phyloP scores from a whole-genome alignment of 805 yeast species.

The Suhomyces faveliae region DNA sequence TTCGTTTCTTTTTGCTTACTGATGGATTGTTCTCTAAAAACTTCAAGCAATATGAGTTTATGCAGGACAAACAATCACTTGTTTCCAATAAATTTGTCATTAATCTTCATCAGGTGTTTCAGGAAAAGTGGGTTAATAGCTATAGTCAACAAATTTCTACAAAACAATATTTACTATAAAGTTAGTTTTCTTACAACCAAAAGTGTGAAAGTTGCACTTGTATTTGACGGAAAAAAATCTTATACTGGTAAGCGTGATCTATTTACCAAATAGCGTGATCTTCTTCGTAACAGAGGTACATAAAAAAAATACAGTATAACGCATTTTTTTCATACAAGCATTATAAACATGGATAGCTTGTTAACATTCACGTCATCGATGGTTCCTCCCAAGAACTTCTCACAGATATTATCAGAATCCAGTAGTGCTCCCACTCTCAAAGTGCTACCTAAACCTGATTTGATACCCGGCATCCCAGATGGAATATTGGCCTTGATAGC shows the following conservation, averaged over 20 bases:
- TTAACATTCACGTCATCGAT: neutral
- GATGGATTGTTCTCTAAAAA: neutral
- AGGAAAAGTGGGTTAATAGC: neutral
- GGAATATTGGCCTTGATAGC: constrained; percentile 65
- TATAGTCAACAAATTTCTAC: neutral
- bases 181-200: neutral
- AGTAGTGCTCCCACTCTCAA: constrained; percentile 13
- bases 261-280: constrained; percentile 1
- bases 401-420: constrained; percentile 14
- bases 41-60: neutral
- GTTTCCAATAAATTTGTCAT: neutral
- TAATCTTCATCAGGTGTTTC: neutral
- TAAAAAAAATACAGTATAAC: neutral
- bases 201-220: neutral
- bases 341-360: constrained; percentile 3
- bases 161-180: neutral
- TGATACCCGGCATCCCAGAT: constrained; percentile 67
- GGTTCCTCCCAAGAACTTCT: constrained; percentile 20
- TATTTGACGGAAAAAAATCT: neutral
- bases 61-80: neutral
- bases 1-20: neutral
- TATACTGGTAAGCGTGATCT: neutral
- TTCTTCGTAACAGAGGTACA: neutral
- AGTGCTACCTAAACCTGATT: constrained; percentile 32
- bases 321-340: neutral